Percentiles rank a stretch among this genome's conserved stretches.
These are phyloP conservation scores for Sclerotinia spermophila DNA, from an alignment of 2,329 filamentous ascomycete species.

Conservation along the genomic window DNA sequence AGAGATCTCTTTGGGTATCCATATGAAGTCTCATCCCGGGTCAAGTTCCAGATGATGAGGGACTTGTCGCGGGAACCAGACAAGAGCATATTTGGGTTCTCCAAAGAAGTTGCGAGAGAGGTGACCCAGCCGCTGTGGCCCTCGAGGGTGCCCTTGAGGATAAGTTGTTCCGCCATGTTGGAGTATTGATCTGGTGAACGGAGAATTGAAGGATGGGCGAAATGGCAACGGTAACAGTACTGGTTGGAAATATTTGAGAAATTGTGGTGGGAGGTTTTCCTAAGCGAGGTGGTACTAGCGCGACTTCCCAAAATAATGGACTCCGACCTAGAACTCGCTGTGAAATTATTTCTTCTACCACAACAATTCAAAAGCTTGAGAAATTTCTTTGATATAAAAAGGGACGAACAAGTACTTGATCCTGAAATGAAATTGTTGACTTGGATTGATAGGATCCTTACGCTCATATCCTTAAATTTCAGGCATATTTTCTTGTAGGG, in stretches of 20 bases:
- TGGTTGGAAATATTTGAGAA: conserved; percentile 18
- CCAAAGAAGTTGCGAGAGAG: conserved; percentile 94
- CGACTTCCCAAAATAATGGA: conserved; percentile 5
- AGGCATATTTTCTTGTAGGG: conserved; percentile 2
- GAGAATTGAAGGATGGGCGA: conserved; percentile 17
- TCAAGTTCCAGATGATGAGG: conserved; percentile 99
- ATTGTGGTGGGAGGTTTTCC: conserved; percentile 20
- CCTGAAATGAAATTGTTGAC: not conserved
- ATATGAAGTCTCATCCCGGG: conserved; percentile 96
- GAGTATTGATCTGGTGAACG: conserved; percentile 27
- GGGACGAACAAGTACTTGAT: not conserved
- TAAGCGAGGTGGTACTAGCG: conserved; percentile 19
- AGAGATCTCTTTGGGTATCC: conserved; percentile 99
- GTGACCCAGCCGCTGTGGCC: conserved; percentile 99
- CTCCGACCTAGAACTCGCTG: not conserved
- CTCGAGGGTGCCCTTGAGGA: conserved; percentile 95
- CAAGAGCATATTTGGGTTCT: conserved; percentile 99
- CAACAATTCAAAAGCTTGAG: not conserved
- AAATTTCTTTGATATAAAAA: not conserved
- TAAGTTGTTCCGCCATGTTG: conserved; percentile 44
- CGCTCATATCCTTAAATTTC: conserved; percentile 10
- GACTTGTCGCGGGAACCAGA: conserved; percentile 97
- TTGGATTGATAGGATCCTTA: not conserved
- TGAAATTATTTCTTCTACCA: not conserved
- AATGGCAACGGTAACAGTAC: conserved; percentile 4